A percentile compares a stretch with the other conserved stretches of the same genome.
These are phyloP conservation scores for Aspergillus baeticus DNA, from an alignment of 495 filamentous ascomycete genomes.

Conservation along the genomic window DNA sequence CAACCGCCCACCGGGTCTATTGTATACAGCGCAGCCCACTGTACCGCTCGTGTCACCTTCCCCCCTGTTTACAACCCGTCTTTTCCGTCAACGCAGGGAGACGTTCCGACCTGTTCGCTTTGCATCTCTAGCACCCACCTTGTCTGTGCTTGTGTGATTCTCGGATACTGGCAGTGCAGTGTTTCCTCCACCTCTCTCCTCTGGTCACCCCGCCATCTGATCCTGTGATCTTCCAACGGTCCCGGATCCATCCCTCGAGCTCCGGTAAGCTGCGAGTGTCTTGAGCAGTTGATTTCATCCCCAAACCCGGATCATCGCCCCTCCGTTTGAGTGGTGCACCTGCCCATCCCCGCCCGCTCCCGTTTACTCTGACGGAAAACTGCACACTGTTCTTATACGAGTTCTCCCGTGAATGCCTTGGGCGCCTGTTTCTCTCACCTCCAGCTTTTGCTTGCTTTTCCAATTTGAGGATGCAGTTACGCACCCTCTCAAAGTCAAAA, in stretches of 20 bases:
- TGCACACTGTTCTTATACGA: background rate
- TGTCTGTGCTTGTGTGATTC: background rate
- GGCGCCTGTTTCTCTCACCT: background rate
- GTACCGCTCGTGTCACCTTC: constrained; percentile 19
- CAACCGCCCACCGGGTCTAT: background rate
- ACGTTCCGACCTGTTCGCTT: background rate
- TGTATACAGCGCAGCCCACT: background rate
- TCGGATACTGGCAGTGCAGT: constrained; percentile 4
- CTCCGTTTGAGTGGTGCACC: constrained; percentile 8
- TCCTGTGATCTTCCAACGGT: constrained; percentile 2
- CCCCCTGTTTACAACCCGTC: constrained; percentile 5
- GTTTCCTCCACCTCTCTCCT: constrained; percentile 8
- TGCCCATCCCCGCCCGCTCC: background rate
- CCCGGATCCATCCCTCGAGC: constrained; percentile 2
- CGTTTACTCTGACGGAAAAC: background rate
- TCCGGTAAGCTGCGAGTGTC: constrained; percentile 15
- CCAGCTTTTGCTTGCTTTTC: background rate
- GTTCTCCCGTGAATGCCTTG: background rate
- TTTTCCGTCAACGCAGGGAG: background rate
- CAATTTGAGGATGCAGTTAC: background rate
- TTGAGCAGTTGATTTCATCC: background rate
- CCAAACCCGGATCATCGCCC: background rate
- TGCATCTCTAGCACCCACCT: background rate
- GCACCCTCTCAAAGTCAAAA: constrained; percentile 9
- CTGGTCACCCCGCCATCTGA: constrained; percentile 4